A percentile compares a stretch with the other conserved stretches of the same genome.
Conservation (phyloP, 495 filamentous ascomycete genomes). For the Aspergillus wentii region DNA sequence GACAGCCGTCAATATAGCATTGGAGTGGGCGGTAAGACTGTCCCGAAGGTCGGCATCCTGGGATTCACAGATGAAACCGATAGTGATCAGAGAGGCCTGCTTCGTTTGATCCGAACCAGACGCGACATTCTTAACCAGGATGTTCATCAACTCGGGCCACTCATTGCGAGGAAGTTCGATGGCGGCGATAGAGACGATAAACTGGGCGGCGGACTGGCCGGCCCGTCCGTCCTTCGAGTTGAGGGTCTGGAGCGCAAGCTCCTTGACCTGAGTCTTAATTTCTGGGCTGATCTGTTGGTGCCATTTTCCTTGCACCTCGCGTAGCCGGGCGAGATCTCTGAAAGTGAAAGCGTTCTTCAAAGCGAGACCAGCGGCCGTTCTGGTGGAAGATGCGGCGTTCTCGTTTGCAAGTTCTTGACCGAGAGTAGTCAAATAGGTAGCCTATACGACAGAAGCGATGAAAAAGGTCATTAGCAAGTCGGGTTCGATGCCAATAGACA, state of each 20-base stretch:
- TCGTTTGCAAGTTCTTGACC: constrained; percentile 93
- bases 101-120: constrained; percentile 80
- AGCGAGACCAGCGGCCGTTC: constrained; percentile 89
- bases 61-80: constrained; percentile 97
- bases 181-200: constrained; percentile 88
- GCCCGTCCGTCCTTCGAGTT: constrained; percentile 69
- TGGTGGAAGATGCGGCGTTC: constrained; percentile 70
- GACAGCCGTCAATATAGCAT: constrained; percentile 95
- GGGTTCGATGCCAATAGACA: constrained; percentile 1
- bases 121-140: constrained; percentile 86
- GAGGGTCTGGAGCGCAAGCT: constrained; percentile 80
- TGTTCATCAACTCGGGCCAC: constrained; percentile 92
- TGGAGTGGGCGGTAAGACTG: constrained; percentile 79
- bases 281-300: constrained; percentile 68
- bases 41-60: constrained; percentile 82
- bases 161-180: constrained; percentile 91
- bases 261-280: constrained; percentile 82
- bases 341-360: constrained; percentile 96
- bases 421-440: constrained; percentile 84
- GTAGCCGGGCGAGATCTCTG: constrained; percentile 80
- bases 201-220: constrained; percentile 85
- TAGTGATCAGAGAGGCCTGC: constrained; percentile 87
- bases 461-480: constrained; percentile 14
- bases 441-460: constrained; percentile 51
- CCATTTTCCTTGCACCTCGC: constrained; percentile 89